A percentile compares a stretch with the other conserved stretches of the same genome.
Conservation (phyloP, 495 filamentous ascomycete genomes). For the Podospora pseudocomata region DNA sequence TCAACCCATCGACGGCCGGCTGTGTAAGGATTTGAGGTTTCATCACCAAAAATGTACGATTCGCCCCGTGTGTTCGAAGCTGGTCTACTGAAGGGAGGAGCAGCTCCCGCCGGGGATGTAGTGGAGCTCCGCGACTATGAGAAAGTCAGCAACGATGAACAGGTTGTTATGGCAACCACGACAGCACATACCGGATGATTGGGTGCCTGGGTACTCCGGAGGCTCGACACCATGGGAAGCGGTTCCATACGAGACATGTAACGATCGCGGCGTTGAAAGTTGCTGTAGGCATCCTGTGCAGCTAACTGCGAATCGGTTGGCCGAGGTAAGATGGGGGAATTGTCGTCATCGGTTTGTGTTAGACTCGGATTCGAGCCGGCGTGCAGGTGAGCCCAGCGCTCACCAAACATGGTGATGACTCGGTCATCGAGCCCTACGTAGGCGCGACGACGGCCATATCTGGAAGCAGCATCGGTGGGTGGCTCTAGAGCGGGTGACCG, state of each 20-base stretch:
- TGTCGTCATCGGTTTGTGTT: conserved; percentile 12
- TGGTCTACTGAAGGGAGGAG: neutral
- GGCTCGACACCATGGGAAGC: conserved; percentile 16
- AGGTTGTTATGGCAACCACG: neutral
- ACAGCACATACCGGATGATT: conserved; percentile 19
- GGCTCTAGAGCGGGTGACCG: neutral
- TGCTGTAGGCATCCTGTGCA: neutral
- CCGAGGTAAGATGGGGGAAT: conserved; percentile 1
- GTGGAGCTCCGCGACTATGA: conserved; percentile 15
- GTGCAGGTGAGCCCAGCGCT: conserved; percentile 30
- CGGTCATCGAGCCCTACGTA: conserved; percentile 6
- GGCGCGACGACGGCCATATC: conserved; percentile 17
- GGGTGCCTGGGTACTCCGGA: conserved; percentile 24
- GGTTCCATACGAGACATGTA: conserved; percentile 14
- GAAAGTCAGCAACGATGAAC: neutral
- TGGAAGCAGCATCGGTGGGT: neutral
- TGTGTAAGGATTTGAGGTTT: neutral
- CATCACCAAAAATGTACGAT: neutral
- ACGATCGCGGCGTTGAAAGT: neutral
- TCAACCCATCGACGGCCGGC: neutral
- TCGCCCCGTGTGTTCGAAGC: conserved; percentile 3
- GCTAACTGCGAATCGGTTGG: neutral
- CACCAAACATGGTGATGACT: conserved; percentile 29
- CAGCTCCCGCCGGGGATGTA: conserved; percentile 1
- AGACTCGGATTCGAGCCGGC: conserved; percentile 21